phyloP scores from a whole-genome alignment of 352 stramenopile genomes.

The Phytophthora tentaculata region DNA sequence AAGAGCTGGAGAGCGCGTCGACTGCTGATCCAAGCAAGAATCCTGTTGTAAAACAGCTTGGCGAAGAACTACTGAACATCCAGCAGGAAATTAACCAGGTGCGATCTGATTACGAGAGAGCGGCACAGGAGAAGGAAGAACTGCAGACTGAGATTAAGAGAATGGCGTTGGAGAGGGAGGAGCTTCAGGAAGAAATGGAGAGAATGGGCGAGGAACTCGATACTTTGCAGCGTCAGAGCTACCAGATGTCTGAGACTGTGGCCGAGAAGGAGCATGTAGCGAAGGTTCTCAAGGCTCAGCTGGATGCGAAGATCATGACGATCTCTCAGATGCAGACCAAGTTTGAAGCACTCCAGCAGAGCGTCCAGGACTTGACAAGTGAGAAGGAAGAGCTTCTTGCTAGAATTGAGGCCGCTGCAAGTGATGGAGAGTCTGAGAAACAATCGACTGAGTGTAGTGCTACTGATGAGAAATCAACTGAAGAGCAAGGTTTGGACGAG shows the following conservation, averaged over 20 bases:
- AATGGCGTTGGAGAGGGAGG: constrained; percentile 23
- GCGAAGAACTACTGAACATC: constrained; percentile 42
- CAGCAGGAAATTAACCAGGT: constrained; percentile 47
- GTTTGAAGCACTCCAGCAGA: constrained; percentile 38
- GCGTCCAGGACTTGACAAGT: constrained; percentile 31
- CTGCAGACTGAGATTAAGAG: constrained; percentile 39
- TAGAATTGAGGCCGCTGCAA: no score
- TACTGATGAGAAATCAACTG: constrained; percentile 1
- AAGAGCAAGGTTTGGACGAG: constrained; percentile 5
- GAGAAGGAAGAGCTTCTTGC: constrained; percentile 22
- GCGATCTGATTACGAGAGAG: constrained; percentile 36
- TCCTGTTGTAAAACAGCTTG: constrained; percentile 31
- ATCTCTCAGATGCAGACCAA: constrained; percentile 49
- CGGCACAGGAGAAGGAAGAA: constrained; percentile 43
- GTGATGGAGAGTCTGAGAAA: constrained; percentile 6
- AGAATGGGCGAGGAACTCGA: constrained; percentile 44
- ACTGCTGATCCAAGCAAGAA: constrained; percentile 12
- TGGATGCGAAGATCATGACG: constrained; percentile 54
- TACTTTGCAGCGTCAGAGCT: constrained; percentile 30
- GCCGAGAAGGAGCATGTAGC: constrained; percentile 46
- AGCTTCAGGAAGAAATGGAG: constrained; percentile 41
- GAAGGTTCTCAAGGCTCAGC: constrained; percentile 51
- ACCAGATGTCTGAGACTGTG: constrained; percentile 45
- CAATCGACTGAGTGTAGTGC: background rate
- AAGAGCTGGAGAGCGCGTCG: constrained; percentile 16